A percentile compares a stretch with the other conserved stretches of the same genome.
Evolutionary conservation across 352 stramenopile genomes (phyloP).

Genomic region (Phytophthora litchii): DNA sequence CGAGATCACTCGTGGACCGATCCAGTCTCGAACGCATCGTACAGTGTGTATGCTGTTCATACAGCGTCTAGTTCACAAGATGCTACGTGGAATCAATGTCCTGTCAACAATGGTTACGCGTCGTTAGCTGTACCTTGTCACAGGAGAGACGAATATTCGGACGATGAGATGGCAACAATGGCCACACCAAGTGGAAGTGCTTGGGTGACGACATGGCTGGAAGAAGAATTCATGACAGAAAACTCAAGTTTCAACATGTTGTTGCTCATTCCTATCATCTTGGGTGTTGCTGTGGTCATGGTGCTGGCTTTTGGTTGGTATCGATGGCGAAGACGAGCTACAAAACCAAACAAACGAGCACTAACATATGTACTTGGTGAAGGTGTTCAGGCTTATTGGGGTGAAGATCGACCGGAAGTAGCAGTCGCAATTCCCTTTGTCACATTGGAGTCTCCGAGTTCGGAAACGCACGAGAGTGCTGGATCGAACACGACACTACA

Average conservation of each 20-base stretch:
- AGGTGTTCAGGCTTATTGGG: not conserved
- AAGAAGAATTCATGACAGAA: not conserved
- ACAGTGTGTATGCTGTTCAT: conserved; percentile 30
- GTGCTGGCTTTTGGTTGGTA: not conserved
- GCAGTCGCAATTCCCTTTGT: conserved; percentile 14
- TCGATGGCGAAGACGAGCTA: not conserved
- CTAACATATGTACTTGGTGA: not conserved
- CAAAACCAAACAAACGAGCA: not conserved
- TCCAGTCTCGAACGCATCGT: conserved; percentile 18
- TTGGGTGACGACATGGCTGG: conserved; percentile 13
- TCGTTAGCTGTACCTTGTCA: conserved; percentile 28
- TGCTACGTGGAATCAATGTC: conserved; percentile 20
- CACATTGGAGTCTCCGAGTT: not conserved
- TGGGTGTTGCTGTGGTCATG: conserved; percentile 5
- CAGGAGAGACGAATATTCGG: conserved; percentile 5
- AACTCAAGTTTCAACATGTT: not conserved
- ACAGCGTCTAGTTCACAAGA: conserved; percentile 10
- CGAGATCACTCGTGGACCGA: conserved; percentile 32
- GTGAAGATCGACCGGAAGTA: conserved; percentile 9
- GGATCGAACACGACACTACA: conserved; percentile 26
- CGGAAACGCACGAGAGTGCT: conserved; percentile 14
- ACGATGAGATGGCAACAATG: conserved; percentile 8
- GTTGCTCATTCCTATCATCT: conserved; percentile 19
- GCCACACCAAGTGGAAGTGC: conserved; percentile 7
- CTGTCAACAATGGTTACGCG: conserved; percentile 21